Conservation (phyloP, 352 stramenopile species). For the Phytopythium cucurbitacearum region DNA sequence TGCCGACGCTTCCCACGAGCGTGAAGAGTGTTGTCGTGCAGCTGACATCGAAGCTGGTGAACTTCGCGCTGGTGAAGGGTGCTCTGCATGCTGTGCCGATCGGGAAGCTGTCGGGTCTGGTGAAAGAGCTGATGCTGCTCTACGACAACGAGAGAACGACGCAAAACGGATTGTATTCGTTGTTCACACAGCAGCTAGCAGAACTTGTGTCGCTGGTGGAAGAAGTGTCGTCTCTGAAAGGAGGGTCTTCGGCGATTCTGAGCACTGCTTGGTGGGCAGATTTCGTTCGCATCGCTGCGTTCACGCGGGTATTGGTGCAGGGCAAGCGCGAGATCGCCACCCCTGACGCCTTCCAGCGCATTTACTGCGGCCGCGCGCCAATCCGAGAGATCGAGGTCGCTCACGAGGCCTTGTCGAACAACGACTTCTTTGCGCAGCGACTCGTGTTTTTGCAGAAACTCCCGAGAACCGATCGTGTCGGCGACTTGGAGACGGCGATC, state of each 20-base stretch:
- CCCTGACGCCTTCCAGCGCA: constrained; percentile 35
- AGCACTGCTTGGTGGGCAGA: constrained; percentile 46
- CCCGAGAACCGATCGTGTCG: constrained; percentile 44
- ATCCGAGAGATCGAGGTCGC: constrained; percentile 50
- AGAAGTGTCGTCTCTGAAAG: constrained; percentile 53
- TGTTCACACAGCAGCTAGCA: constrained; percentile 59
- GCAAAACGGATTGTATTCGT: constrained; percentile 58
- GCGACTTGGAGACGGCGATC: constrained; percentile 29
- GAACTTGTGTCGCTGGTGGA: constrained; percentile 62
- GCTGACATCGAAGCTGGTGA: constrained; percentile 55
- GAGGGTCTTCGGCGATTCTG: constrained; percentile 38
- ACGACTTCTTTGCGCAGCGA: constrained; percentile 42
- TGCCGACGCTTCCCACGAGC: constrained; percentile 28
- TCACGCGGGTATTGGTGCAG: constrained; percentile 44
- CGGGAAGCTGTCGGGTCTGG: constrained; percentile 47
- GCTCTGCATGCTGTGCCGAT: constrained; percentile 50
- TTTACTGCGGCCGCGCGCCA: constrained; percentile 54
- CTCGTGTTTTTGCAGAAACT: constrained; percentile 67
- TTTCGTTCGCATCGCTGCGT: constrained; percentile 55
- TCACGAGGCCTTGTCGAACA: constrained; percentile 15
- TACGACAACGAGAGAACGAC: constrained; percentile 63
- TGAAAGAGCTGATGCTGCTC: constrained; percentile 47
- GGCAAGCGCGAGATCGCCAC: constrained; percentile 33
- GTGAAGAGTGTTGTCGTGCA: constrained; percentile 49
- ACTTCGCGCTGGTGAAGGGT: constrained; percentile 54